Evolutionary conservation across 306 rosid genomes (phyloP), one percentile per base, ranked within the genome.

Genomic region (Senna tora): DNA sequence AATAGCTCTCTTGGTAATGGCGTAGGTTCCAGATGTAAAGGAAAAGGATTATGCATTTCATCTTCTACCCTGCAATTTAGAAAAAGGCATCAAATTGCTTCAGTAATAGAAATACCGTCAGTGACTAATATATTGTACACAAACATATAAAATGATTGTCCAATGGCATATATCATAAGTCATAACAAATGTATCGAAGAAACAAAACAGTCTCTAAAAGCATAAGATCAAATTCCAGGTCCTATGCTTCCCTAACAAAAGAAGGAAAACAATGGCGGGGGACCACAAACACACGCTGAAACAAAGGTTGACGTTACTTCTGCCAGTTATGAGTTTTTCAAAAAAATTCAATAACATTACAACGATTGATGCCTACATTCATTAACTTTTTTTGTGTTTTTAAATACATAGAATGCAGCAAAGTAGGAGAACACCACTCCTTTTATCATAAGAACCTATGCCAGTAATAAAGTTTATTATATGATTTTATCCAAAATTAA

Each of bases 11-110:
- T 82, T 42, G 83, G 33, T 69, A 84, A 52, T 57, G 83, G 45
- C 58, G 45, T 15, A 5, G 72, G 50, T 43, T 85, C 96, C 33
- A 61, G 36, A 9, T 83, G 86, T 53, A 88, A 61, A 33, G 87
- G 86, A 68, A 81, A 84, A 5, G 86, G 84, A 62, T 72, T 38
- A 11, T 56, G 67, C 70, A 51, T 20, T 75, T 91, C 97, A 69
- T 89, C 85, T 71, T 78, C 88, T 2, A 82, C 69, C 80, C 98
- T 93, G 82, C 41, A 66, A 63, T 72, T 80, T 52, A 71, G 50
- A 34, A 56, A 49, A 62, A 69, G 42, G 49, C 28, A 33, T 30
- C 54, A 45, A 38, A 25, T 50, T 67, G 64, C 56, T 32, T 54
- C 46, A 39, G 22, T 28, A 6, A 16, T n/a, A 16, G 45, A 4